Conservation (phyloP, 352 stramenopile genomes). For the Thalassiosira allenii region DNA sequence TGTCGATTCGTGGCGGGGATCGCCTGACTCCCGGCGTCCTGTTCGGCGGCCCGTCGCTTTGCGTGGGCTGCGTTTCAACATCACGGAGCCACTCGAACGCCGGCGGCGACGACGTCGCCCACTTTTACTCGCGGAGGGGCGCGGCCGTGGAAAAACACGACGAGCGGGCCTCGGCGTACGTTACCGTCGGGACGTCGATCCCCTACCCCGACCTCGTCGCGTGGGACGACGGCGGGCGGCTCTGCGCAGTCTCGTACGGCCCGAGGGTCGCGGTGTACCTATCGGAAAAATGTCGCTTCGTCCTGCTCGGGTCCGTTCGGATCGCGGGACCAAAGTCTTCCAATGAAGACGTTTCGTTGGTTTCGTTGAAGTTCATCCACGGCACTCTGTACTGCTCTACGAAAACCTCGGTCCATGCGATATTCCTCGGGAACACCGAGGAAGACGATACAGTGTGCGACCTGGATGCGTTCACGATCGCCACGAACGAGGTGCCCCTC, state of each 20-base stretch:
- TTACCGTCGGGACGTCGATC: constrained; percentile 70
- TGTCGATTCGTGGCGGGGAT: constrained; percentile 72
- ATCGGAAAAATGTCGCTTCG: constrained; percentile 70
- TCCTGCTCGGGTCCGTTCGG: constrained; percentile 65
- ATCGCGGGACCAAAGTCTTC: no score
- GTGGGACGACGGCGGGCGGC: constrained; percentile 78
- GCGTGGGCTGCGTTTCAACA: constrained; percentile 56
- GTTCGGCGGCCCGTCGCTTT: constrained; percentile 83
- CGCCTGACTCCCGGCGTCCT: constrained; percentile 64
- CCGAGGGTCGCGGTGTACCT: constrained; percentile 75
- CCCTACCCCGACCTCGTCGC: constrained; percentile 78
- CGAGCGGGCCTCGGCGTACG: constrained; percentile 60
- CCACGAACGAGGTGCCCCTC: constrained; percentile 61
- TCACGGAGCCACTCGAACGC: constrained; percentile 12
- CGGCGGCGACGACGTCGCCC: constrained; percentile 60
- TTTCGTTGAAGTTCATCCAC: constrained; percentile 80
- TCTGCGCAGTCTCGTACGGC: constrained; percentile 76
- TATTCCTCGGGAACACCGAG: constrained; percentile 77
- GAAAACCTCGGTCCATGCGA: constrained; percentile 66
- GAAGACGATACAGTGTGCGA: constrained; percentile 63
- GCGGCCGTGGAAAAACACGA: constrained; percentile 51
- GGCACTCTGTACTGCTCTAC: constrained; percentile 78
- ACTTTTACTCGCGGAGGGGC: constrained; percentile 75
- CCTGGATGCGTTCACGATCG: constrained; percentile 73
- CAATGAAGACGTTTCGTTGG: constrained; percentile 20